phyloP scores from a whole-genome alignment of 2,329 filamentous ascomycete genomes.

The Fusarium kyushuense region DNA sequence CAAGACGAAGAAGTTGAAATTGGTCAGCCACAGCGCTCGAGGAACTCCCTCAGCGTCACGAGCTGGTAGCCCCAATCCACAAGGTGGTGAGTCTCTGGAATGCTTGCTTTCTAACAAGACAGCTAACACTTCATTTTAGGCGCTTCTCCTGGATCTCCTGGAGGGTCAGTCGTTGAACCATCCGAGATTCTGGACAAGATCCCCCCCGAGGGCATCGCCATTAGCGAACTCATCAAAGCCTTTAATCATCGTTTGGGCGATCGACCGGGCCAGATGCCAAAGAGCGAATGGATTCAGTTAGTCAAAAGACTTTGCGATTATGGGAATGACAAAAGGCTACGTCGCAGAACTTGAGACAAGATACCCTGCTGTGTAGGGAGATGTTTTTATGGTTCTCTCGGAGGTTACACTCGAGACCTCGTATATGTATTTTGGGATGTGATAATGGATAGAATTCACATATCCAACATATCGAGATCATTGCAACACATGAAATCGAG shows the following conservation, averaged over 20 bases:
- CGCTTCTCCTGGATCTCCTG: constrained; percentile 53
- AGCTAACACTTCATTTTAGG: constrained; percentile 40
- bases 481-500: background rate
- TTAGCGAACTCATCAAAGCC: constrained; percentile 64
- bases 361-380: constrained; percentile 8
- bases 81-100: constrained; percentile 53
- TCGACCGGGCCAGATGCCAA: constrained; percentile 63
- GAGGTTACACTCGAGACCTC: background rate
- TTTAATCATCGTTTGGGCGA: constrained; percentile 68
- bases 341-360: constrained; percentile 53
- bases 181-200: constrained; percentile 68
- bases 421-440: background rate
- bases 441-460: constrained; percentile 1
- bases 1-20: constrained; percentile 69
- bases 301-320: constrained; percentile 68
- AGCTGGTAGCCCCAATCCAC: constrained; percentile 69
- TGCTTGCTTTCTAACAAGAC: background rate
- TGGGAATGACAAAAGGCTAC: constrained; percentile 65
- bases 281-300: constrained; percentile 68
- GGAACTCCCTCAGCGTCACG: constrained; percentile 70
- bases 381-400: constrained; percentile 14
- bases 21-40: constrained; percentile 60
- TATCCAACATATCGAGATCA: background rate
- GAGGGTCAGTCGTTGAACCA: constrained; percentile 56
- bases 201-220: constrained; percentile 66